A percentile compares a stretch with the other conserved stretches of the same genome.
These are phyloP conservation scores for Xylaria sp. DNA, from an alignment of 2,329 filamentous ascomycete genomes.

Conservation along the genomic window DNA sequence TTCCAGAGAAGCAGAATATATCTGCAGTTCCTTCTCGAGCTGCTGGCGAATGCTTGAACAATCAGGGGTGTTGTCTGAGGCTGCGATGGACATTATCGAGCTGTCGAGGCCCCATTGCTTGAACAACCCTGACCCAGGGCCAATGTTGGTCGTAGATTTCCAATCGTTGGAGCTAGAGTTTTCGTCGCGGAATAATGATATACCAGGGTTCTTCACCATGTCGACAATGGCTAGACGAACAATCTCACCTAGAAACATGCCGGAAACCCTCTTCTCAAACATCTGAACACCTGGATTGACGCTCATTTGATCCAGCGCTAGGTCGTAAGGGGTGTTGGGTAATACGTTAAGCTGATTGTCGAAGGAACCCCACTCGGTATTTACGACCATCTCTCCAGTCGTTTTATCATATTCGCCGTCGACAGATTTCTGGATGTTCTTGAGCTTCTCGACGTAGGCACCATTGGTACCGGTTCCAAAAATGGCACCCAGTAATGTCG, in stretches of 20 bases:
- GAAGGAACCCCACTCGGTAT: conserved; percentile 98
- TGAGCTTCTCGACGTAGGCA: conserved; percentile 91
- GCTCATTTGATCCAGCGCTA: conserved; percentile 74
- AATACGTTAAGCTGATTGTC: conserved; percentile 91
- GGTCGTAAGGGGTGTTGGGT: conserved; percentile 83
- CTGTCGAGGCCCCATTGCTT: conserved; percentile 90
- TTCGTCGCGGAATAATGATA: conserved; percentile 75
- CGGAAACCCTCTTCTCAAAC: conserved; percentile 98
- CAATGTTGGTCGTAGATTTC: conserved; percentile 70
- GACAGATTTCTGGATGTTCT: conserved; percentile 79
- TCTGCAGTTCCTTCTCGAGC: conserved; percentile 74
- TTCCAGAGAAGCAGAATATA: conserved; percentile 76
- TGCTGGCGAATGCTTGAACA: conserved; percentile 75
- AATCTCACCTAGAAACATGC: conserved; percentile 98
- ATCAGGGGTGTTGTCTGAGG: conserved; percentile 75
- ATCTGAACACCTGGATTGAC: conserved; percentile 95
- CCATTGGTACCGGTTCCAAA: conserved; percentile 98
- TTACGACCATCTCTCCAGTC: conserved; percentile 95
- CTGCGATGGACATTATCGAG: conserved; percentile 83
- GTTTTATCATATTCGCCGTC: conserved; percentile 72
- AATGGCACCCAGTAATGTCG: conserved; percentile 90
- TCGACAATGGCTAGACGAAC: conserved; percentile 75
- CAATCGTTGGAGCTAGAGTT: conserved; percentile 72
- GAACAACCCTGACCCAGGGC: conserved; percentile 67
- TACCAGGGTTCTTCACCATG: conserved; percentile 67